Evolutionary conservation across 2,329 filamentous ascomycete genomes (phyloP).

Genomic region (Hysterium pulicare): DNA sequence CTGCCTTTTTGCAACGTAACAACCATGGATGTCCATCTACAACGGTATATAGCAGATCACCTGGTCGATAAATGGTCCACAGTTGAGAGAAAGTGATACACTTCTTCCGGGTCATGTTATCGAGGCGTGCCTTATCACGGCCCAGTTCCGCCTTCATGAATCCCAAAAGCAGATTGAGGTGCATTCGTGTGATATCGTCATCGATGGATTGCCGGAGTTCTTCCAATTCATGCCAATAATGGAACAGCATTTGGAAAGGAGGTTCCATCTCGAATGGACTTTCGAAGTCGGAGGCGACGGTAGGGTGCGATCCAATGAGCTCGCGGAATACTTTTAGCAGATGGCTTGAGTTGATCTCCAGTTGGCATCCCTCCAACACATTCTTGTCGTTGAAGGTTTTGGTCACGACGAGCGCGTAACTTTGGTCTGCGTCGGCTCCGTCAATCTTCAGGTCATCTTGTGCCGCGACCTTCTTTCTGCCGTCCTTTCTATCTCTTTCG

Average conservation of each 20-base stretch:
- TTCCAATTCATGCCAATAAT: constrained; percentile 45
- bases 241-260: constrained; percentile 50
- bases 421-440: no score
- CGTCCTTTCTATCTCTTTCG: no score
- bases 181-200: constrained; percentile 12
- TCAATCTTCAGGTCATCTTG: no score
- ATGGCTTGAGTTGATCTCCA: constrained; percentile 23
- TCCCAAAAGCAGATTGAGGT: constrained; percentile 20
- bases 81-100: constrained; percentile 13
- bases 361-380: constrained; percentile 15
- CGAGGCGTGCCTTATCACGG: constrained; percentile 10
- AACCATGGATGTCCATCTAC: constrained; percentile 28
- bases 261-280: constrained; percentile 38
- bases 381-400: constrained; percentile 19
- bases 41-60: constrained; percentile 21
- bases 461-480: no score
- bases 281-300: constrained; percentile 25
- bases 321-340: constrained; percentile 49
- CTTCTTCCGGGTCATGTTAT: constrained; percentile 10
- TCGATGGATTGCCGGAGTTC: constrained; percentile 16
- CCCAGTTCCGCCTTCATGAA: constrained; percentile 16
- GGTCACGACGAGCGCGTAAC: constrained; percentile 20
- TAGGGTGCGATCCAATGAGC: constrained; percentile 50
- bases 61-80: constrained; percentile 22
- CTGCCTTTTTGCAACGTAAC: constrained; percentile 23